Base-by-base conservation (phyloP, 2,329 filamentous ascomycete genomes). In the Madurella mycetomatis region DNA sequence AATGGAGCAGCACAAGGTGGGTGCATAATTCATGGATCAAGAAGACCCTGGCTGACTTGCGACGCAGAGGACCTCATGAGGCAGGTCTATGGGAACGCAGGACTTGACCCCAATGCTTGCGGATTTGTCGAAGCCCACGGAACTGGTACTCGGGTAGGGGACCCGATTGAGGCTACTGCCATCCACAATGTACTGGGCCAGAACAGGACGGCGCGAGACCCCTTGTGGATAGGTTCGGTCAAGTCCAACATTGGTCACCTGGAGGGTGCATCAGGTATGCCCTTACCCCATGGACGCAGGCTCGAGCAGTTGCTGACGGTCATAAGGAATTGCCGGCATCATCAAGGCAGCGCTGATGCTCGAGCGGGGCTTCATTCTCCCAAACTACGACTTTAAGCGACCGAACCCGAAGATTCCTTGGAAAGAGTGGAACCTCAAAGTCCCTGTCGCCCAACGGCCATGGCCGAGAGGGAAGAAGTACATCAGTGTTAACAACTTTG, bases 101-200 rank as follows among this genome's bases (percentile, higher is more conserved):
- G 68, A 13, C 65, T 75, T 0, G 69, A 73, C 39, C 69, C 70
- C n/a, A 59, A 62, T 8, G 67, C 72, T 1, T 72, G 70, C 40
- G 68, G 67, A 19, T 78, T 74, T 53, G 69, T 77, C 9, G 79
- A 84, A 60, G 76, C 76, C 2, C 81, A 84, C 61, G 80, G 79
- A 16, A 82, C 80, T 0, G 80, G 80, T 7, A 84, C 81, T 16
- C 70, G 70, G 39, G 74, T 76, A 1, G 81, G 81, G 2, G 81
- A 84, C 55, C 79, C 79, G 0, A 74, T 77, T n/a, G 81, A 84
- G 57, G 76, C 76, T 1, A 69, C 66, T 11, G 78, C 76, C 3
- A 73, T 82, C 34, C 65, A 72, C 40, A 70, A 70, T 9, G 72
- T 77, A 0, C 73, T 80, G 30, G 69, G 71, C 5, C 54, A 65